phyloP scores from a whole-genome alignment of 2,329 filamentous ascomycete genomes.

The Chaetoscypha palmicola region DNA sequence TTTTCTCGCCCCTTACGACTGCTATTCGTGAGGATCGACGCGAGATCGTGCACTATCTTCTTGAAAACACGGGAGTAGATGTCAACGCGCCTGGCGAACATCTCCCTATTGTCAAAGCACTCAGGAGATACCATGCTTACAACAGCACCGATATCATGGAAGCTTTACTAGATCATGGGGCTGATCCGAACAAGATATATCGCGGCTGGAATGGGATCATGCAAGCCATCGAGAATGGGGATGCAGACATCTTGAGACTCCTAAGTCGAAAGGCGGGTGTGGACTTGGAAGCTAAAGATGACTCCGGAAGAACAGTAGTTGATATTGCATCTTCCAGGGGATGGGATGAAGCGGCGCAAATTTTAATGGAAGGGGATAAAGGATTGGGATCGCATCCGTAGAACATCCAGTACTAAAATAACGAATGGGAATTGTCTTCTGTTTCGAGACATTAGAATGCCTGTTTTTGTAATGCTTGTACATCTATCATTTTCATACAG shows the following conservation, averaged over 20 bases:
- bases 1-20: conserved; percentile 63
- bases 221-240: conserved; percentile 59
- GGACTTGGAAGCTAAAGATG: conserved; percentile 46
- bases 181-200: conserved; percentile 62
- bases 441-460: too few species aligned
- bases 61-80: conserved; percentile 55
- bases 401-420: too few species aligned
- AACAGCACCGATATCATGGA: conserved; percentile 54
- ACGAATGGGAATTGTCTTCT: too few species aligned
- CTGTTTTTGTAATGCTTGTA: too few species aligned
- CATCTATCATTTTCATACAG: too few species aligned
- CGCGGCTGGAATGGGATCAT: conserved; percentile 60
- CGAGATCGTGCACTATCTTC: conserved; percentile 53
- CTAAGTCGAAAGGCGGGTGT: conserved; percentile 43
- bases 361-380: too few species aligned
- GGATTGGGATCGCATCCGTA: too few species aligned
- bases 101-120: conserved; percentile 62
- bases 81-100: conserved; percentile 64
- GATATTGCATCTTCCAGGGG: conserved; percentile 52
- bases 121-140: conserved; percentile 50
- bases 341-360: conserved; percentile 53
- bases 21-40: conserved; percentile 57
- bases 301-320: conserved; percentile 45
- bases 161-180: conserved; percentile 55
- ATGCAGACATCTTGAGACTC: conserved; percentile 45